These are phyloP conservation scores for Beauveria sp. DNA, from an alignment of 2,329 filamentous ascomycete species.

Conservation along the genomic window DNA sequence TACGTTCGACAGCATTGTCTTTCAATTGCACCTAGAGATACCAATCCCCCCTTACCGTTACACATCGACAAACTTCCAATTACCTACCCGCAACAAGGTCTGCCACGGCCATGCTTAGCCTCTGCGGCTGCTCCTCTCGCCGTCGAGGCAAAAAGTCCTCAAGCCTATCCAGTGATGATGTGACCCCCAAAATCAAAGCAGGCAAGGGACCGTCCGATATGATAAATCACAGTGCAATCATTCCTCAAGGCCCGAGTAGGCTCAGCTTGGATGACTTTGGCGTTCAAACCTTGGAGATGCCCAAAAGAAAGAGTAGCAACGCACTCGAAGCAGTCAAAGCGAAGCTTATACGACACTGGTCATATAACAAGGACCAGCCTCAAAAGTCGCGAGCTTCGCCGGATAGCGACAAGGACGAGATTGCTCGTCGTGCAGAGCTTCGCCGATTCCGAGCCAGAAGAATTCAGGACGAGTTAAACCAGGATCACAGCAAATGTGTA, in stretches of 20 bases:
- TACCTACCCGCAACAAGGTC: not conserved
- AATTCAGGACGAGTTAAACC: slow-evolving; percentile 50
- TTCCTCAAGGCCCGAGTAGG: slow-evolving; percentile 19
- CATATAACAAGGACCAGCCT: slow-evolving; percentile 34
- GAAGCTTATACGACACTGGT: slow-evolving; percentile 38
- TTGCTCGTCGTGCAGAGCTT: slow-evolving; percentile 48
- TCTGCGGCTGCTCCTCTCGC: slow-evolving; percentile 3
- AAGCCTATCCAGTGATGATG: not conserved
- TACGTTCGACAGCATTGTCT: not conserved
- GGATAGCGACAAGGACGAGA: slow-evolving; percentile 43
- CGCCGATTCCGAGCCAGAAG: slow-evolving; percentile 47
- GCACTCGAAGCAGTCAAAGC: slow-evolving; percentile 38
- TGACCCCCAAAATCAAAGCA: not conserved
- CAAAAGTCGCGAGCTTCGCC: slow-evolving; percentile 33
- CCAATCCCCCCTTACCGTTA: not conserved
- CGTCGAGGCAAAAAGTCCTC: not conserved
- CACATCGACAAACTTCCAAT: not conserved
- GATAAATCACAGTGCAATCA: not conserved
- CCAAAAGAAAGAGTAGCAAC: slow-evolving; percentile 27
- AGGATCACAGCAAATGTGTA: slow-evolving; percentile 33
- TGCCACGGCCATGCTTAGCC: not conserved
- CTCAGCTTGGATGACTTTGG: slow-evolving; percentile 32
- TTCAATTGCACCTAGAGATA: not conserved
- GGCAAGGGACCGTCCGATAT: not conserved
- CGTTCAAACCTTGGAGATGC: slow-evolving; percentile 26